Percentiles rank a stretch among this genome's conserved stretches.
Conservation (phyloP, 2,329 filamentous ascomycete species). For the Aspergillus viridinutans region DNA sequence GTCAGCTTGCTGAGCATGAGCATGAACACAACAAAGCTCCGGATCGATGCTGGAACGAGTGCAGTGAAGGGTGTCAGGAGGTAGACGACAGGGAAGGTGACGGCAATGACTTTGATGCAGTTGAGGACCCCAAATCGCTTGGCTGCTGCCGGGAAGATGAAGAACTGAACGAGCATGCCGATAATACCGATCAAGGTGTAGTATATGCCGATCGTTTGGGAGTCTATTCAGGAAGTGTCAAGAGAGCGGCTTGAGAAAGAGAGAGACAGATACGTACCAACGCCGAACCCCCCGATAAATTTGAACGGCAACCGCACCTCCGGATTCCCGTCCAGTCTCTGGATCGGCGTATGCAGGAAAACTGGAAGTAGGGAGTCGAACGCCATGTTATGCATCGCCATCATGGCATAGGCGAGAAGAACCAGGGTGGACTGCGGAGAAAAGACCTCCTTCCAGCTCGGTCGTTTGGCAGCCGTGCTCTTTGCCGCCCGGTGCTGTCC, state of each 20-base stretch:
- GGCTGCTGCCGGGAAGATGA: slow-evolving; percentile 75
- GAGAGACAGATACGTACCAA: slow-evolving; percentile 34
- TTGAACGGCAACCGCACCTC: slow-evolving; percentile 67
- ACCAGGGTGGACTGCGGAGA: slow-evolving; percentile 70
- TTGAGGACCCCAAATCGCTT: slow-evolving; percentile 67
- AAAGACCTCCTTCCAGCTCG: slow-evolving; percentile 62
- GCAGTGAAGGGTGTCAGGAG: slow-evolving; percentile 76
- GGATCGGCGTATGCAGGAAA: slow-evolving; percentile 72
- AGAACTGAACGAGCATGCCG: slow-evolving; percentile 79
- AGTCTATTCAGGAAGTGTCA: slow-evolving; percentile 43
- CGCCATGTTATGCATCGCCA: slow-evolving; percentile 76
- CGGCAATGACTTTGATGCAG: slow-evolving; percentile 65
- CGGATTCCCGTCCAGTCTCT: slow-evolving; percentile 52
- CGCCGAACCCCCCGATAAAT: slow-evolving; percentile 77
- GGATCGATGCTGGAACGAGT: slow-evolving; percentile 51
- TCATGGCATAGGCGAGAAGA: slow-evolving; percentile 70
- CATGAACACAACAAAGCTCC: slow-evolving; percentile 58
- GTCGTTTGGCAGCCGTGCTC: slow-evolving; percentile 19
- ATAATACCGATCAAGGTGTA: slow-evolving; percentile 79
- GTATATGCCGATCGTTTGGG: slow-evolving; percentile 74
- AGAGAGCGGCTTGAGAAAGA: not conserved
- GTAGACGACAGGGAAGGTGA: slow-evolving; percentile 71
- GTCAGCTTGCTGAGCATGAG: slow-evolving; percentile 72
- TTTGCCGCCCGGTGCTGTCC: slow-evolving; percentile 15
- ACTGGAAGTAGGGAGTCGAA: slow-evolving; percentile 87